These are phyloP conservation scores for Vachellia collinsii DNA, from an alignment of 306 rosid genomes.

Conservation along the genomic window DNA sequence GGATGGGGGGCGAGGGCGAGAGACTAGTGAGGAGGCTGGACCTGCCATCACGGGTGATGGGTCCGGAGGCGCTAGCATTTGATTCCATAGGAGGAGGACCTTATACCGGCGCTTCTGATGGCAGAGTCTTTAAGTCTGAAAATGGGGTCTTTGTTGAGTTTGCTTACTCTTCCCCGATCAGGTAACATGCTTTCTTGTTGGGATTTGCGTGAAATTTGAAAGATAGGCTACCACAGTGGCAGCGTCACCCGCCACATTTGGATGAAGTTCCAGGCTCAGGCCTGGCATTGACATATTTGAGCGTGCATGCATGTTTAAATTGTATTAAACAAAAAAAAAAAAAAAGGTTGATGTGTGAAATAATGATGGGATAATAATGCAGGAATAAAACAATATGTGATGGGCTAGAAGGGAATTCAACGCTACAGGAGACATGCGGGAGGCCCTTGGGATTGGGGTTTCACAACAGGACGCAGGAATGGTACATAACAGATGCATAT, in stretches of 20 bases:
- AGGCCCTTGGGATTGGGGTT: constrained; percentile 42
- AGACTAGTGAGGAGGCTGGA: constrained; percentile 23
- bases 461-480: background rate
- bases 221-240: too few relatives aligned
- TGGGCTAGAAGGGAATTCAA: background rate
- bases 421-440: constrained; percentile 30
- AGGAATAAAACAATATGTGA: constrained; percentile 9
- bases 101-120: constrained; percentile 48
- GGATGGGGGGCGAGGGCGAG: constrained; percentile 5
- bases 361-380: background rate
- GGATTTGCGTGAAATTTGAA: too few relatives aligned
- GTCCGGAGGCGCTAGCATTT: constrained; percentile 52
- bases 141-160: constrained; percentile 37
- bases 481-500: constrained; percentile 36
- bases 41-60: constrained; percentile 41
- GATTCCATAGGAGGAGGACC: constrained; percentile 43
- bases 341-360: too few relatives aligned
- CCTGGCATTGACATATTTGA: too few relatives aligned
- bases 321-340: too few relatives aligned
- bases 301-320: too few relatives aligned
- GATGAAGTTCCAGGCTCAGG: too few relatives aligned
- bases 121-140: constrained; percentile 45
- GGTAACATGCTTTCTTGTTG: constrained; percentile 28
- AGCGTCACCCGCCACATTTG: too few relatives aligned
- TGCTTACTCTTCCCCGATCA: constrained; percentile 45